Evolutionary conservation across 495 filamentous ascomycete species (phyloP), one percentile per base, ranked within the genome.

Genomic region (Lepraria neglecta): DNA sequence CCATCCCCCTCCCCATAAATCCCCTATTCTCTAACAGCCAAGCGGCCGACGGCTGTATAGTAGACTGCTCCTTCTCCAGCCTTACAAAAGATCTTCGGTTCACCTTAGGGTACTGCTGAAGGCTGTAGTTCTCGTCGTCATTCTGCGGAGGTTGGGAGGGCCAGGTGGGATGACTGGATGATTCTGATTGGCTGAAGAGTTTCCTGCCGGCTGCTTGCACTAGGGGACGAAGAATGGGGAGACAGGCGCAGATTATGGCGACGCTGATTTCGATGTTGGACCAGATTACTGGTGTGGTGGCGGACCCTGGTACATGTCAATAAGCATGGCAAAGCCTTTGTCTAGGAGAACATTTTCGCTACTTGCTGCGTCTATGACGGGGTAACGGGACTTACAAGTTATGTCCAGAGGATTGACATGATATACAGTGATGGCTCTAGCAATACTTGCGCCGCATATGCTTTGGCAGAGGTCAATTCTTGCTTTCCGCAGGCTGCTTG

Each of bases 361-460:
- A 24, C 1, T 24, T 30, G 21, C 14, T 21, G 38, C 17, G 12
- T 2, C 3, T 28, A 19, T 17, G 11, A 30, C 14, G 7, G 17
- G 21, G 14, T 11, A n/a, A 6, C n/a, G 21, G 11, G 14, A 44
- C 55, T n/a, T 45, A 57, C 55, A 57, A 28, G 40, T 57, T 0
- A 57, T 57, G 28, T 57, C 55, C 12, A 44, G 6, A 15, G 24
- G 38, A 9, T 57, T 44, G 0, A 57, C 55, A 0, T 30, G 31
- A 28, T 38, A 28, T n/a, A 57, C 55, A 11, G 38, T 57, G 15
- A 43, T 43, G 17, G 55, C 55, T n/a, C 55, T 57, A 4, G 55
- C 55, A 30, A 57, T 45, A 57, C 55, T 57, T 42, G 55, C 55
- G 40, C 40, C 55, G 12, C 55, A 57, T 17, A 57, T 57, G 40